A percentile compares a stretch with the other conserved stretches of the same genome.
These are phyloP conservation scores for Crithidia expoeki DNA, from an alignment of 208 protist species.

Conservation along the genomic window DNA sequence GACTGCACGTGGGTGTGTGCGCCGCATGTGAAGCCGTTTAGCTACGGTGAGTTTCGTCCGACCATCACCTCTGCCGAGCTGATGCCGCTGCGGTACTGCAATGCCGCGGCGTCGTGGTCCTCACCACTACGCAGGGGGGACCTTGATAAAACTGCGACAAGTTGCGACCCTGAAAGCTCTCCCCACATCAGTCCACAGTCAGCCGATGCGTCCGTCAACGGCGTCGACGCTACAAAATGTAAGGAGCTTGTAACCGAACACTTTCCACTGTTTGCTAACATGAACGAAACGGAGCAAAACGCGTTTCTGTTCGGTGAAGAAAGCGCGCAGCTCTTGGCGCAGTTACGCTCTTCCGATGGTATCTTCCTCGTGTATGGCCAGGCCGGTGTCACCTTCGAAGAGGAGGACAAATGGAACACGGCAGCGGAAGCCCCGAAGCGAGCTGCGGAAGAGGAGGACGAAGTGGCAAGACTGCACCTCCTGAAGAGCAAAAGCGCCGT, in stretches of 20 bases:
- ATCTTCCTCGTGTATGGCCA: slow-evolving; percentile 34
- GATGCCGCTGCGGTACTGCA: slow-evolving; percentile 20
- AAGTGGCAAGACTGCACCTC: background rate
- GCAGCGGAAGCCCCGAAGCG: slow-evolving; percentile 6
- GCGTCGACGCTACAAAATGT: background rate
- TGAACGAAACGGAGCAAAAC: slow-evolving; percentile 50
- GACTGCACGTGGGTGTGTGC: slow-evolving; percentile 30
- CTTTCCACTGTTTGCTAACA: slow-evolving; percentile 1
- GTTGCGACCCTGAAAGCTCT: background rate
- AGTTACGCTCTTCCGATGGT: slow-evolving; percentile 17
- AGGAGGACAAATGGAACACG: slow-evolving; percentile 13
- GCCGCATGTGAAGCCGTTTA: slow-evolving; percentile 72
- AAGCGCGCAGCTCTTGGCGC: slow-evolving; percentile 21
- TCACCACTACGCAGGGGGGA: background rate
- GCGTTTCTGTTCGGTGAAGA: slow-evolving; percentile 37
- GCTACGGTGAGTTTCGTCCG: slow-evolving; percentile 56
- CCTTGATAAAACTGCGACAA: background rate
- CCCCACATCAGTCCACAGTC: background rate
- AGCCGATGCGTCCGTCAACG: background rate
- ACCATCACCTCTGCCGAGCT: slow-evolving; percentile 56
- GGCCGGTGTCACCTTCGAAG: slow-evolving; percentile 16
- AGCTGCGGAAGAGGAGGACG: background rate
- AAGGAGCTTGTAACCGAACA: background rate
- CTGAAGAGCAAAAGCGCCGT: background rate
- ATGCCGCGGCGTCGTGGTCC: slow-evolving; percentile 17